Conservation (phyloP, 352 stramenopile species). For the Pythium myriotylum region DNA sequence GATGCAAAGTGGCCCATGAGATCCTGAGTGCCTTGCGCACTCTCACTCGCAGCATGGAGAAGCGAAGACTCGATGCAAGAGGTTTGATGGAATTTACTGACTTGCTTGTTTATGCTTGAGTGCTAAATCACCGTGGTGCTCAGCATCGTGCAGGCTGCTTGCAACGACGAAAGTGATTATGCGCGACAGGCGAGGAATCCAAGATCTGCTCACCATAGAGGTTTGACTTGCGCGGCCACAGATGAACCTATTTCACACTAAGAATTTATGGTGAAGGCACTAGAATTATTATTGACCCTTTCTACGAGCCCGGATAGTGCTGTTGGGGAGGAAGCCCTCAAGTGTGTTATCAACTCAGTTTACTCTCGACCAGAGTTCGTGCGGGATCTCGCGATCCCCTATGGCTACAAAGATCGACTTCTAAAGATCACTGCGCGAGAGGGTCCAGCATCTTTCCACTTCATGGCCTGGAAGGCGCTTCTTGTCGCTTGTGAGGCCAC, state of each 20-base stretch:
- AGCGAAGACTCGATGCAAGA: not conserved
- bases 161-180: conserved; percentile 59
- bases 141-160: conserved; percentile 35
- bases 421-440: conserved; percentile 30
- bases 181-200: conserved; percentile 64
- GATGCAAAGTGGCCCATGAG: conserved; percentile 11
- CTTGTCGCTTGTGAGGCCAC: conserved; percentile 53
- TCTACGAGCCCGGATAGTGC: conserved; percentile 28
- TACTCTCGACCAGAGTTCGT: conserved; percentile 66
- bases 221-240: conserved; percentile 21
- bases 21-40: conserved; percentile 12
- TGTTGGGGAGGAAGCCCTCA: conserved; percentile 57
- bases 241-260: not conserved
- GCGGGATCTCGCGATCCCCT: conserved; percentile 28
- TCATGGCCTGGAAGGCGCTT: conserved; percentile 63
- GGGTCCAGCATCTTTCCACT: conserved; percentile 39
- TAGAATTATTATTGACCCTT: conserved; percentile 40
- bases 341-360: conserved; percentile 72
- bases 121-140: not conserved
- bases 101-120: too few species aligned
- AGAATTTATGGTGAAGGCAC: conserved; percentile 19
- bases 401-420: conserved; percentile 30
- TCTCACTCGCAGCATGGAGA: not conserved
- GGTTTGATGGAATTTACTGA: too few species aligned
- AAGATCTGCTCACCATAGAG: conserved; percentile 50